phyloP scores from a whole-genome alignment of 2,329 filamentous ascomycete species.

The Aspergillus viridinutans region DNA sequence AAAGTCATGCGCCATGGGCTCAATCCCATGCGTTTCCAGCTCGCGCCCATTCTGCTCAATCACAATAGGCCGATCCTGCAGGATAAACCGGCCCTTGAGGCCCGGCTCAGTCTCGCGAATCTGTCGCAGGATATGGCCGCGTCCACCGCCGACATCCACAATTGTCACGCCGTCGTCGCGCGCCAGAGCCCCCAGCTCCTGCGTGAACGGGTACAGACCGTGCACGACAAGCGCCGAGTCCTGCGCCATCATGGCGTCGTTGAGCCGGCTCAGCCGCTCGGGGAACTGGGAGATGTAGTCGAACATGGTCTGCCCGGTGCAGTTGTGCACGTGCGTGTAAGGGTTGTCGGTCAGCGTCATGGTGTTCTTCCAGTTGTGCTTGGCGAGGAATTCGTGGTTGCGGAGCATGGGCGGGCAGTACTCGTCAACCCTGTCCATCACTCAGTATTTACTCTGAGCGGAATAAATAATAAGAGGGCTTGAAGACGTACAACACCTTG shows the following conservation, averaged over 20 bases:
- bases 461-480: too few species aligned
- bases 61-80: constrained; percentile 18
- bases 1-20: constrained; percentile 17
- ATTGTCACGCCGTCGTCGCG: constrained; percentile 12
- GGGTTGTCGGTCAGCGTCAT: constrained; percentile 14
- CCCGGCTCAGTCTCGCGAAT: constrained; percentile 9
- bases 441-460: neutral
- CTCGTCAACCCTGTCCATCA: constrained; percentile 9
- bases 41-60: constrained; percentile 10
- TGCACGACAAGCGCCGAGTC: constrained; percentile 12
- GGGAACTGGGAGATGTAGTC: constrained; percentile 12
- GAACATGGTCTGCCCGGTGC: constrained; percentile 16
- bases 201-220: constrained; percentile 18
- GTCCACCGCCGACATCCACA: constrained; percentile 19
- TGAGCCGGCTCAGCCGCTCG: constrained; percentile 9
- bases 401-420: constrained; percentile 9
- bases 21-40: constrained; percentile 10
- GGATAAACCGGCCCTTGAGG: constrained; percentile 16
- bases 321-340: constrained; percentile 13
- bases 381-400: constrained; percentile 13
- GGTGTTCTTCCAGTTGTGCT: constrained; percentile 13
- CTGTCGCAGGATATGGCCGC: constrained; percentile 13
- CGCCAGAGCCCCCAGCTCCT: constrained; percentile 9
- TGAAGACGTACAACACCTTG: constrained; percentile 7
- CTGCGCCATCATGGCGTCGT: constrained; percentile 16